Evolutionary conservation across 106 monocot genomes (phyloP), one percentile per base, ranked within the genome.

Genomic region (Chionographis japonica): DNA sequence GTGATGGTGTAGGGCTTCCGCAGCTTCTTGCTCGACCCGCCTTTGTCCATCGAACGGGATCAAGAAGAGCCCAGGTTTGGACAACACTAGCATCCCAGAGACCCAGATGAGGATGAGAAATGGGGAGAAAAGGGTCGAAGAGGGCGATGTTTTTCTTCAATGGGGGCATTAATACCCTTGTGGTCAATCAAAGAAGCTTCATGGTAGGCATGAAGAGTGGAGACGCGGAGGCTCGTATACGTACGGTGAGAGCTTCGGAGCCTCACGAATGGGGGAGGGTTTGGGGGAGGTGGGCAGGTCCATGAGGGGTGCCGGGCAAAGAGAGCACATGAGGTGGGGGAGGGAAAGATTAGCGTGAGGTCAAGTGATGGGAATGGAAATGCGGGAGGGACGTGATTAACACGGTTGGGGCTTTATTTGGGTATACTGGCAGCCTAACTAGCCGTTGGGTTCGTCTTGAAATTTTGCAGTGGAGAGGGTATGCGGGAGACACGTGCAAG

Each of bases 1-100:
- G 66, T 66, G 66, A 66, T 66, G 27, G 52, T 66, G 66, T 66
- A 66, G 49, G 66, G 66, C 52, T 66, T 66, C 35, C 66, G 18
- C 52, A 66, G 66, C 66, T 66, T 66, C 66, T 66, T 66, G 19
- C 13, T 9, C 50, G 35, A 3, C 52, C 52, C 12, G 19, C 52
- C 66, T 53, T 66, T n/a, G 40, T 36, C 17, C 66, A 66, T 53
- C 12, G 52, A 27, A 58, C 10, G 16, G 20, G 4, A 58, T 17
- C 58, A 13, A 61, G 3, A 12, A 40, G 4, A 40, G 2, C 13
- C 12, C 5, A 8, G 12, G 27, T 7, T 36, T 20, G 66, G 52
- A 27, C 66, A 53, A 53, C 7, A 50, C 27, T 27, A 27, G 27
- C 27, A 27, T 27, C 27, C 27, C 27, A 27, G 27, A 27, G 27